Evolutionary conservation across 2,329 filamentous ascomycete species (phyloP).

Genomic region (Aspergillus ochraceoroseus): DNA sequence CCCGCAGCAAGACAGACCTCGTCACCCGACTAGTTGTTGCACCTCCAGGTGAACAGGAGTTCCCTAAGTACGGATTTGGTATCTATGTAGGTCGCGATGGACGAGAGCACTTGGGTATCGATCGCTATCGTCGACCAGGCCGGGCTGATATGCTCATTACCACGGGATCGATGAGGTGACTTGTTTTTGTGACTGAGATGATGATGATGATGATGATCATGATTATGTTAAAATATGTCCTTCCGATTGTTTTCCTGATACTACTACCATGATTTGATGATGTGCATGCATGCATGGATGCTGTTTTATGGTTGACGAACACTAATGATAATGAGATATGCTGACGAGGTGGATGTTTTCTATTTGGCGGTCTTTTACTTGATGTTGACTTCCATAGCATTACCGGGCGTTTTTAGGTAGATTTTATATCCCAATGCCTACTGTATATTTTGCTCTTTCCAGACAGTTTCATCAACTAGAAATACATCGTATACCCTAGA

Average conservation of each 20-base stretch:
- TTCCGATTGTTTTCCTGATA: too few relatives aligned
- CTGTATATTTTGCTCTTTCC: too few relatives aligned
- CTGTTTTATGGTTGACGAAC: too few relatives aligned
- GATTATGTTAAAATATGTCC: too few relatives aligned
- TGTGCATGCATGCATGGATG: not conserved
- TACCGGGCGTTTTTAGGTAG: slow-evolving; percentile 3
- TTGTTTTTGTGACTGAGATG: not conserved
- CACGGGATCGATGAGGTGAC: slow-evolving; percentile 28
- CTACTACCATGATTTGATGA: not conserved
- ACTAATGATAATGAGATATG: slow-evolving; percentile 17
- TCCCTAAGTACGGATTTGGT: slow-evolving; percentile 53
- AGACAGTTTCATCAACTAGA: too few relatives aligned
- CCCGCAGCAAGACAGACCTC: slow-evolving; percentile 63
- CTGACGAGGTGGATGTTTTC: slow-evolving; percentile 6
- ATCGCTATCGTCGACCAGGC: slow-evolving; percentile 48
- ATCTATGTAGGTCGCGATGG: slow-evolving; percentile 56
- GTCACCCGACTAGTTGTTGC: slow-evolving; percentile 61
- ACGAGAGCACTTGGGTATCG: slow-evolving; percentile 56
- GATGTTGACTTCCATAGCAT: slow-evolving; percentile 1
- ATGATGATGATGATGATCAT: too few relatives aligned
- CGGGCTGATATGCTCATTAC: slow-evolving; percentile 44
- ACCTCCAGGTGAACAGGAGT: slow-evolving; percentile 36
- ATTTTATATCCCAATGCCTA: too few relatives aligned
- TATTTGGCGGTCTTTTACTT: not conserved
- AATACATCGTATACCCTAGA: not conserved